Evolutionary conservation across 345 rosid genomes (phyloP).

Genomic region (Garcia nutans): DNA sequence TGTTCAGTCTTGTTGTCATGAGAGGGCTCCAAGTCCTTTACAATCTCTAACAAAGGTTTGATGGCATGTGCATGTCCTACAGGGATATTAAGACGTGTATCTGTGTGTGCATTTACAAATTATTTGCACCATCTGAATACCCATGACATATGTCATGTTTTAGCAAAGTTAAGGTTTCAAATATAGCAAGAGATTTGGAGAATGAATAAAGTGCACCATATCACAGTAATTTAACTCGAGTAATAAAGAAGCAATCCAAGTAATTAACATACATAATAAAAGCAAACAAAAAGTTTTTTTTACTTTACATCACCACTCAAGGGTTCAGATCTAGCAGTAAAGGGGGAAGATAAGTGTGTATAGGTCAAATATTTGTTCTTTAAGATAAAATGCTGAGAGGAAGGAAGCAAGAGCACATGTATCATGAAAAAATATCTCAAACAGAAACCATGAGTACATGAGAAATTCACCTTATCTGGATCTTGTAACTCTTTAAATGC

Average conservation of each 20-base stretch:
- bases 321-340: background rate
- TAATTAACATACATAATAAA: background rate
- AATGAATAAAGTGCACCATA: background rate
- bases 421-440: background rate
- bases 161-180: background rate
- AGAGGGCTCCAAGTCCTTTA: no score
- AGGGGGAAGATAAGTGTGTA: background rate
- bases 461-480: conserved; percentile 70
- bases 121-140: background rate
- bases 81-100: no score
- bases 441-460: background rate
- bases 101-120: background rate
- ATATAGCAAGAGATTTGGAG: background rate
- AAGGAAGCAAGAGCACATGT: background rate
- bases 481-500: conserved; percentile 91
- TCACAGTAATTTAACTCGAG: conserved; percentile 3
- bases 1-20: no score
- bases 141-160: background rate
- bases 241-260: background rate
- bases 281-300: background rate
- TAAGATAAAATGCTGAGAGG: background rate
- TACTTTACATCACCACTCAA: background rate
- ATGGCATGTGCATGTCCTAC: no score
- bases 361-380: background rate
- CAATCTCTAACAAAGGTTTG: no score